A percentile compares a stretch with the other conserved stretches of the same genome.
phyloP scores from a whole-genome alignment of 139 green algal genomes.

The Asterochloris erici region DNA sequence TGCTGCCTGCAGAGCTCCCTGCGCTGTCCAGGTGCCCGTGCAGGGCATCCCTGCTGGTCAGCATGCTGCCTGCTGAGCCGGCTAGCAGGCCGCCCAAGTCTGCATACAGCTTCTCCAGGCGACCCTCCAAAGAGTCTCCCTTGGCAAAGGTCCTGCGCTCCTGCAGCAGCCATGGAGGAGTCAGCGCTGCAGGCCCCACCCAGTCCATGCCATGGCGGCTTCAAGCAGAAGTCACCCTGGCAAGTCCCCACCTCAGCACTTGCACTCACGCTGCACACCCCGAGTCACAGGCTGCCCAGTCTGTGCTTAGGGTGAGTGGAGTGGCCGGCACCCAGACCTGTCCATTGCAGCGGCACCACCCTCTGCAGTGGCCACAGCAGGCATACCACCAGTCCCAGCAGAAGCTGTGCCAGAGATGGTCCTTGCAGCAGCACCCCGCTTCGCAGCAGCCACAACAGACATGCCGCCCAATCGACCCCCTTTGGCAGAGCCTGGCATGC shows the following conservation, averaged over 20 bases:
- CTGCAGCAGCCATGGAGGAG: background rate
- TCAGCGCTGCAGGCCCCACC: background rate
- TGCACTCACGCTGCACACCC: background rate
- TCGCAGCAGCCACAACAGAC: background rate
- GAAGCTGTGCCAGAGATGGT: background rate
- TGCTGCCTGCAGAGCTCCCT: background rate
- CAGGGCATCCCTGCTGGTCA: background rate
- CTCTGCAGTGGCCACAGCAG: background rate
- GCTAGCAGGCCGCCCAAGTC: background rate
- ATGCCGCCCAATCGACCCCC: background rate
- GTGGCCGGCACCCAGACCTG: background rate
- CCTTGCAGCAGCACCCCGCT: background rate
- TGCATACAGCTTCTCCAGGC: background rate
- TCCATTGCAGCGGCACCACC: background rate
- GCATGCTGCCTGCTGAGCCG: constrained; percentile 7
- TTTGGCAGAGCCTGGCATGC: background rate
- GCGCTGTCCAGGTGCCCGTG: background rate
- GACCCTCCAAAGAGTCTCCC: background rate
- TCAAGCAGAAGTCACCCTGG: background rate
- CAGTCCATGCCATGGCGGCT: background rate
- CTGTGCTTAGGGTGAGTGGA: background rate
- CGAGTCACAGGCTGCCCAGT: background rate
- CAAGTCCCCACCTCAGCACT: background rate
- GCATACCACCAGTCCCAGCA: background rate
- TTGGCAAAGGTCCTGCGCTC: background rate